Conservation (phyloP, 2,329 filamentous ascomycete genomes). For the Ascochyta viciae-villosae region DNA sequence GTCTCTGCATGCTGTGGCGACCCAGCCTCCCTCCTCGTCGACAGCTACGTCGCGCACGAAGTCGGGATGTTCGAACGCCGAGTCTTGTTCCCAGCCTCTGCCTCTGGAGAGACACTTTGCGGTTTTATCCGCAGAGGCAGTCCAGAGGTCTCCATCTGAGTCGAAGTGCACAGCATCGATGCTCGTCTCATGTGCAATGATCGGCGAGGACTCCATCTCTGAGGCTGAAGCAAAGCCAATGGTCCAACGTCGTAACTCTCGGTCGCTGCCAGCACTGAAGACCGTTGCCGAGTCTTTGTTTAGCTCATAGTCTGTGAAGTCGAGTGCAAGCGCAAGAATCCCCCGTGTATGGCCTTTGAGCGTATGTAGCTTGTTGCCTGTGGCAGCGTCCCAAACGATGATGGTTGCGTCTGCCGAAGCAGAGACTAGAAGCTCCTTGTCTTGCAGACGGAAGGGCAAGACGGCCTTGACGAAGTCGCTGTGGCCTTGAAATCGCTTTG, state of each 20-base stretch:
- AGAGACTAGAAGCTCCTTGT: constrained; percentile 61
- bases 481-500: constrained; percentile 75
- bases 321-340: constrained; percentile 79
- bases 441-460: constrained; percentile 66
- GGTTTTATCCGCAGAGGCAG: constrained; percentile 88
- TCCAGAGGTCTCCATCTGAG: constrained; percentile 80
- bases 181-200: constrained; percentile 87
- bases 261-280: constrained; percentile 73
- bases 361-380: constrained; percentile 73
- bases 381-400: constrained; percentile 79
- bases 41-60: constrained; percentile 86
- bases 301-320: constrained; percentile 58
- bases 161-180: constrained; percentile 84
- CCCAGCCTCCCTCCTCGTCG: constrained; percentile 72
- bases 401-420: constrained; percentile 57
- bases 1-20: constrained; percentile 87
- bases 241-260: constrained; percentile 76
- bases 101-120: constrained; percentile 78
- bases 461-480: constrained; percentile 91
- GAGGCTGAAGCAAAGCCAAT: constrained; percentile 50
- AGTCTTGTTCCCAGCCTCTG: constrained; percentile 73
- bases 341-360: constrained; percentile 81
- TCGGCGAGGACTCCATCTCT: constrained; percentile 55
- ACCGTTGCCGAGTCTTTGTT: constrained; percentile 59
- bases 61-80: constrained; percentile 80